Percentiles rank a stretch among this genome's conserved stretches.
These are phyloP conservation scores for Trypanosoma avium DNA, from an alignment of 208 protist genomes.

Conservation along the genomic window DNA sequence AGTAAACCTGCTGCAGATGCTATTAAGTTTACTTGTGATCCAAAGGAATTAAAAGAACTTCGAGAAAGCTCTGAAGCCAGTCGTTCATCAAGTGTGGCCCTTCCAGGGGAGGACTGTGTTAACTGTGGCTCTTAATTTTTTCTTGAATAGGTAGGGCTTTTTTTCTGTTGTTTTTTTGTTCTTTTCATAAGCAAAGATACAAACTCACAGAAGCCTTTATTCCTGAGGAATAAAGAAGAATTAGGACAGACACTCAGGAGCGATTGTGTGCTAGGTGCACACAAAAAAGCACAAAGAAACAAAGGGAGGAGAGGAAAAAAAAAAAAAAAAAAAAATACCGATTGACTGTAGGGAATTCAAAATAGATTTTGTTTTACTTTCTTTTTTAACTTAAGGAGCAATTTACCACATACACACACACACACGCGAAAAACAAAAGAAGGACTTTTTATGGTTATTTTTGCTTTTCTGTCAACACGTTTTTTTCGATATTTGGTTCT, in stretches of 20 bases:
- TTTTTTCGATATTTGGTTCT: background rate
- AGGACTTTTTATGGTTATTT: too few species aligned
- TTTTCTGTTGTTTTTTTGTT: slow-evolving; percentile 1
- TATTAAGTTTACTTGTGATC: slow-evolving; percentile 99
- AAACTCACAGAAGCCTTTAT: background rate
- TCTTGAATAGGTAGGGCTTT: background rate
- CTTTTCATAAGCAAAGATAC: background rate
- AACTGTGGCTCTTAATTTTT: slow-evolving; percentile 75
- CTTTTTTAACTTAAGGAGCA: too few species aligned
- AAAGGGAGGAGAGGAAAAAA: too few species aligned
- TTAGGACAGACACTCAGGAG: background rate
- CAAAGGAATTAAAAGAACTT: slow-evolving; percentile 74
- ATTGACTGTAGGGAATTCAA: too few species aligned
- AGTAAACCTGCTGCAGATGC: slow-evolving; percentile 97
- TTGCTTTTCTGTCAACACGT: background rate
- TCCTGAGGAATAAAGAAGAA: background rate
- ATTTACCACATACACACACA: too few species aligned
- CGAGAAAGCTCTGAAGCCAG: slow-evolving; percentile 32
- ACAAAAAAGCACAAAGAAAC: too few species aligned
- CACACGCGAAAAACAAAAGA: too few species aligned
- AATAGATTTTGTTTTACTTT: too few species aligned
- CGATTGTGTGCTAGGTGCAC: too few species aligned
- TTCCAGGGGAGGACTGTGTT: slow-evolving; percentile 78
- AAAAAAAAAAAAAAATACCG: too few species aligned
- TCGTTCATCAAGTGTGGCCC: slow-evolving; percentile 4